These are phyloP conservation scores for Gossypium mustelinum DNA, from an alignment of 345 rosid species.

Conservation along the genomic window DNA sequence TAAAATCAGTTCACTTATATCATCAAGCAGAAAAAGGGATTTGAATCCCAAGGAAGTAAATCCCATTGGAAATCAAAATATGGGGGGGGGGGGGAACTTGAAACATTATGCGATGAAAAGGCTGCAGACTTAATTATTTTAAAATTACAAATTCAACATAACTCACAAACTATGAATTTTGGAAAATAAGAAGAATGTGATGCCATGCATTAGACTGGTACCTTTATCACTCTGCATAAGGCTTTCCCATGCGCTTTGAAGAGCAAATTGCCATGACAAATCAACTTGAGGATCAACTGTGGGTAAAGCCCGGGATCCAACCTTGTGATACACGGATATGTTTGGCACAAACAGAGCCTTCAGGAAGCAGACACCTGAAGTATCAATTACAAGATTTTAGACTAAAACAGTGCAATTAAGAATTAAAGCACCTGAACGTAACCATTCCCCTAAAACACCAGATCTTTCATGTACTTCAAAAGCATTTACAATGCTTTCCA, in stretches of 20 bases:
- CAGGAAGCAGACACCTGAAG: slow-evolving; percentile 71
- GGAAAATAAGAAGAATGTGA: background rate
- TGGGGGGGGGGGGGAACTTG: background rate
- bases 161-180: background rate
- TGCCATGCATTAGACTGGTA: slow-evolving; percentile 17
- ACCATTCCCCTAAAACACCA: background rate
- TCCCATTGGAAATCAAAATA: background rate
- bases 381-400: background rate
- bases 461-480: background rate
- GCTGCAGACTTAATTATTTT: background rate
- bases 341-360: slow-evolving; percentile 90
- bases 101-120: background rate
- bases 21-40: background rate
- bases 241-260: slow-evolving; percentile 79
- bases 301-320: slow-evolving; percentile 56
- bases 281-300: slow-evolving; percentile 48
- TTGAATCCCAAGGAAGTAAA: slow-evolving; percentile 4
- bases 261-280: slow-evolving; percentile 73
- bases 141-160: background rate
- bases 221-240: slow-evolving; percentile 55
- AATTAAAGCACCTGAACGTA: background rate
- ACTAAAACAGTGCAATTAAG: background rate
- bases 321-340: slow-evolving; percentile 71
- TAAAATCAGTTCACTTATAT: background rate
- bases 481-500: background rate